These are phyloP conservation scores for Acorus calamus DNA, from an alignment of 106 monocot species.

Conservation along the genomic window DNA sequence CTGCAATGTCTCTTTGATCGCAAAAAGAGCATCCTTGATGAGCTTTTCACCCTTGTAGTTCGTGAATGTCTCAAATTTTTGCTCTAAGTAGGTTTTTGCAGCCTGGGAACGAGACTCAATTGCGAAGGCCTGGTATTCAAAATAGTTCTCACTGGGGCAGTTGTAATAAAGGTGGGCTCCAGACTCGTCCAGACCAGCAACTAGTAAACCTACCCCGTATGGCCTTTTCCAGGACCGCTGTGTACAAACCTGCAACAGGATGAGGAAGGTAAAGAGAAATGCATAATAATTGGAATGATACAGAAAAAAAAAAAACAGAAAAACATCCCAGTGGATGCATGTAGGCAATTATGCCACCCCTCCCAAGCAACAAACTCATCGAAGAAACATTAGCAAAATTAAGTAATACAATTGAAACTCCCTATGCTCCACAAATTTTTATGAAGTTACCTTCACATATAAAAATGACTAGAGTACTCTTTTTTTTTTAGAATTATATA, in stretches of 20 bases:
- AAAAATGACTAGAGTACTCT: too few relatives aligned
- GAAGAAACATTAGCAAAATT: too few relatives aligned
- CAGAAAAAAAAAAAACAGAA: background rate
- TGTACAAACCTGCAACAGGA: slow-evolving; percentile 81
- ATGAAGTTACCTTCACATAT: too few relatives aligned
- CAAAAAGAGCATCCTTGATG: slow-evolving; percentile 82
- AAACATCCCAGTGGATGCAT: background rate
- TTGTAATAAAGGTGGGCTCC: slow-evolving; percentile 96
- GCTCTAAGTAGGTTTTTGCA: slow-evolving; percentile 81
- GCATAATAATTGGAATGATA: background rate
- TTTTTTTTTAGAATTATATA: too few relatives aligned
- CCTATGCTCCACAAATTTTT: too few relatives aligned
- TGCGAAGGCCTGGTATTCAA: slow-evolving; percentile 92
- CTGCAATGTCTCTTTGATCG: slow-evolving; percentile 87
- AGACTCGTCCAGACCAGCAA: slow-evolving; percentile 83
- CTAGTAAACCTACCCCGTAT: slow-evolving; percentile 88
- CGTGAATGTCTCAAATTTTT: slow-evolving; percentile 36
- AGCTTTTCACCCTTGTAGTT: slow-evolving; percentile 64
- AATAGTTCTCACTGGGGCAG: slow-evolving; percentile 95
- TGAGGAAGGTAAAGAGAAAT: background rate
- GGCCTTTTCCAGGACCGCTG: slow-evolving; percentile 97
- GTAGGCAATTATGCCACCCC: too few relatives aligned
- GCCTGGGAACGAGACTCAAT: slow-evolving; percentile 96
- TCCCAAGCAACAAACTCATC: too few relatives aligned
- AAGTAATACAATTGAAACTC: too few relatives aligned